Percentiles rank a stretch among this genome's conserved stretches.
phyloP scores from a whole-genome alignment of 129 eudicot species.

The Kitagawia praeruptora region DNA sequence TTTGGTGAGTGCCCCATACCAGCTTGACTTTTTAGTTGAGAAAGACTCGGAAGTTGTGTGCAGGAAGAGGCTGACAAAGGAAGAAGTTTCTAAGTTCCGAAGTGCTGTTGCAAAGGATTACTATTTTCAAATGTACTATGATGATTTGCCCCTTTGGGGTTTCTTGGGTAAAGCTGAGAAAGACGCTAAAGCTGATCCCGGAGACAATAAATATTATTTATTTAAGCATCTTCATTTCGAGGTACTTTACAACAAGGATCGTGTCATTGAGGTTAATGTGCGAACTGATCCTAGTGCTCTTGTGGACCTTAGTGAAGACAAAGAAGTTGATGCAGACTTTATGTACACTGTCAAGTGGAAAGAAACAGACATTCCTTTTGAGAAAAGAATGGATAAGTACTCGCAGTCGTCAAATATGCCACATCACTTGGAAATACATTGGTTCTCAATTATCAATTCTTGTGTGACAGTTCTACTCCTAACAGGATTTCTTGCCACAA shows the following conservation, averaged over 20 bases:
- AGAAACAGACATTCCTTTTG: conserved; percentile 1
- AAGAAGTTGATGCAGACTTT: conserved; percentile 5
- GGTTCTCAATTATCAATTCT: conserved; percentile 6
- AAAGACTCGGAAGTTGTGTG: conserved; percentile 4
- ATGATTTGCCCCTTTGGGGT: conserved; percentile 11
- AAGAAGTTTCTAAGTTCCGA: conserved; percentile 2
- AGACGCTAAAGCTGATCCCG: not conserved
- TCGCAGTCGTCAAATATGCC: conserved; percentile 4
- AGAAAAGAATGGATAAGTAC: conserved; percentile 6
- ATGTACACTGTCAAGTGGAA: conserved; percentile 8
- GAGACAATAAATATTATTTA: not conserved
- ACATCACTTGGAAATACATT: conserved; percentile 7
- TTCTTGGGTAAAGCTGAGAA: conserved; percentile 1
- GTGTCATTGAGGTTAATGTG: conserved; percentile 7
- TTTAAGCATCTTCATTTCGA: conserved; percentile 5
- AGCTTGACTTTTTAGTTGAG: conserved; percentile 1
- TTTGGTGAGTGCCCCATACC: conserved; percentile 5
- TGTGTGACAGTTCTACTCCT: conserved; percentile 7
- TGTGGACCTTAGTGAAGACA: conserved; percentile 7
- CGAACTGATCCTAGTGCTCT: conserved; percentile 10
- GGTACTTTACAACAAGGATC: conserved; percentile 10
- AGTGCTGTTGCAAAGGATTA: conserved; percentile 5
- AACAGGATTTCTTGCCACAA: conserved; percentile 5
- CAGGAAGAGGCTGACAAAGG: conserved; percentile 8
- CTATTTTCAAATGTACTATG: conserved; percentile 7